Conservation (phyloP, 1,284 basidiomycete species). For the Ganoderma meredithae region DNA sequence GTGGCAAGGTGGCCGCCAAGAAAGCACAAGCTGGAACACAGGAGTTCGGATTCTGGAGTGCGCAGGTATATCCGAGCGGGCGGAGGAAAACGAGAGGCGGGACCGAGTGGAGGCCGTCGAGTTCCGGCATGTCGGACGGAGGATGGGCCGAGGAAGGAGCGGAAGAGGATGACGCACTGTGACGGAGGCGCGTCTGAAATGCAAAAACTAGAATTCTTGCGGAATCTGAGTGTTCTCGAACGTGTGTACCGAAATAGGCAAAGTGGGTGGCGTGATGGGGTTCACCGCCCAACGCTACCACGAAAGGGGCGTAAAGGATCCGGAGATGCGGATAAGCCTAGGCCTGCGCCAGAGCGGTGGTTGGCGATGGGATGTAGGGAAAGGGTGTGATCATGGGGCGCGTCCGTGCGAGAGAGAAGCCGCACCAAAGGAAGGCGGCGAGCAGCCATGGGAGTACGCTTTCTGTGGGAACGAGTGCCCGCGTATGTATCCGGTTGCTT, state of each 20-base stretch:
- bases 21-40: background rate
- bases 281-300: slow-evolving; percentile 30
- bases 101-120: background rate
- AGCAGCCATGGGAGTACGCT: slow-evolving; percentile 27
- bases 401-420: slow-evolving; percentile 34
- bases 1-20: background rate
- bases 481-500: background rate
- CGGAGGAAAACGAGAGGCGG: background rate
- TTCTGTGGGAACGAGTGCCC: background rate
- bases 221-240: slow-evolving; percentile 17
- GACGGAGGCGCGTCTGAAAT: background rate
- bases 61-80: background rate
- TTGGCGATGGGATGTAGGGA: slow-evolving; percentile 29
- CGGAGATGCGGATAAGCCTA: slow-evolving; percentile 21
- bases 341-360: slow-evolving; percentile 24
- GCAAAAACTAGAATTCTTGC: slow-evolving; percentile 8
- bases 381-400: slow-evolving; percentile 29
- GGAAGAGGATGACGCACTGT: slow-evolving; percentile 4
- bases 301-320: slow-evolving; percentile 28
- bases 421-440: slow-evolving; percentile 24
- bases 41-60: background rate
- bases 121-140: background rate
- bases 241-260: slow-evolving; percentile 22
- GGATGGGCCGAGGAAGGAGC: background rate
- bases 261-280: slow-evolving; percentile 35